These are phyloP conservation scores for Aureobasidium mangrovei DNA, from an alignment of 2,329 filamentous ascomycete species.

Conservation along the genomic window DNA sequence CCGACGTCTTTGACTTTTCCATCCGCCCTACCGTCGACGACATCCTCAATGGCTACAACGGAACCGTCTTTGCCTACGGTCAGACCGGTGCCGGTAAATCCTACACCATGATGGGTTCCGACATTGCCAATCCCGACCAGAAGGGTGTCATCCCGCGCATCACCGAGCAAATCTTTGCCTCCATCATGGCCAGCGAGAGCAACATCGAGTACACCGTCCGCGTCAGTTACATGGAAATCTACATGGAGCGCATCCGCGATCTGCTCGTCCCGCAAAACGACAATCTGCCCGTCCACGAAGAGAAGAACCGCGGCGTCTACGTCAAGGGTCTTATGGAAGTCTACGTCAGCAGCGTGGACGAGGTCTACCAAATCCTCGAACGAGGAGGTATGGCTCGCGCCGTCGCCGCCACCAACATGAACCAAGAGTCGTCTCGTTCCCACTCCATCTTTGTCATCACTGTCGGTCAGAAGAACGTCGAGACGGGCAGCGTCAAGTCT, in stretches of 20 bases:
- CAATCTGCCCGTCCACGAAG: constrained; percentile 94
- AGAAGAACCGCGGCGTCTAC: constrained; percentile 92
- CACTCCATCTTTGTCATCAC: constrained; percentile 98
- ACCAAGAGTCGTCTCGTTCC: constrained; percentile 93
- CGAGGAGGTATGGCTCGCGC: constrained; percentile 80
- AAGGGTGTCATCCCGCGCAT: constrained; percentile 96
- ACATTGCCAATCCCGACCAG: constrained; percentile 80
- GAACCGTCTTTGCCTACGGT: constrained; percentile 96
- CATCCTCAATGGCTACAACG: constrained; percentile 98
- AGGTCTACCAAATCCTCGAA: constrained; percentile 95
- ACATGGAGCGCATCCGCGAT: constrained; percentile 98
- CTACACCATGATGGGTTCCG: constrained; percentile 96
- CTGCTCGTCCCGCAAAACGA: constrained; percentile 86
- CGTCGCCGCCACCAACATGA: constrained; percentile 98
- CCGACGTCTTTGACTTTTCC: constrained; percentile 96
- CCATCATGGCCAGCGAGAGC: constrained; percentile 81
- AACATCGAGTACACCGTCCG: constrained; percentile 98
- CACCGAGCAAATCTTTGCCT: constrained; percentile 93
- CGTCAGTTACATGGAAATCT: constrained; percentile 99
- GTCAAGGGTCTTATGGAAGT: constrained; percentile 92
- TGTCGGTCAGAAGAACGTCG: constrained; percentile 93
- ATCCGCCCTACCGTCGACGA: constrained; percentile 94
- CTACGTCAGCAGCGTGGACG: constrained; percentile 89
- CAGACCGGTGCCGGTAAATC: constrained; percentile 98
- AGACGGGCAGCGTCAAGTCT: constrained; percentile 91